Percentiles rank a stretch among this genome's conserved stretches.
Evolutionary conservation across 2,329 filamentous ascomycete genomes (phyloP).

Genomic region (Fusarium udum): DNA sequence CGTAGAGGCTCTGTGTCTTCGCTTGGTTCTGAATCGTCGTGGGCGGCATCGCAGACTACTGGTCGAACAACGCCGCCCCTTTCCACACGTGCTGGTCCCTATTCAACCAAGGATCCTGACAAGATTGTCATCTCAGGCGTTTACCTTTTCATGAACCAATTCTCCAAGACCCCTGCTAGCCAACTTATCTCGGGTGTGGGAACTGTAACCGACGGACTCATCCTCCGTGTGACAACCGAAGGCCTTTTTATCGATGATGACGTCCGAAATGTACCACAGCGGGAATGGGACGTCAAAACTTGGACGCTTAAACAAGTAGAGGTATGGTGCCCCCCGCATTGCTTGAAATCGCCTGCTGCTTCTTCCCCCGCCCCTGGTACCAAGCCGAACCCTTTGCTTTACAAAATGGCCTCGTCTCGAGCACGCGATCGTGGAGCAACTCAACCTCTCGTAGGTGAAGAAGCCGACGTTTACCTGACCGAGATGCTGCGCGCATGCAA

Average conservation of each 20-base stretch:
- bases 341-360: constrained; percentile 57
- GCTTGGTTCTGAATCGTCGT: constrained; percentile 81
- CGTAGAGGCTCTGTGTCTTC: constrained; percentile 75
- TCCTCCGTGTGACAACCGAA: constrained; percentile 91
- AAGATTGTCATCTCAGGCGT: constrained; percentile 97
- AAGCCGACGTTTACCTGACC: constrained; percentile 71
- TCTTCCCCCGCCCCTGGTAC: constrained; percentile 53
- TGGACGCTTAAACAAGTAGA: constrained; percentile 96
- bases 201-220: constrained; percentile 88
- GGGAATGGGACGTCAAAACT: constrained; percentile 98
- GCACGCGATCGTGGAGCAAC: constrained; percentile 60
- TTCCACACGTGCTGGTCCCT: constrained; percentile 78
- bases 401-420: constrained; percentile 58
- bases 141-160: constrained; percentile 90
- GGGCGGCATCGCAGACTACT: constrained; percentile 85
- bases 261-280: constrained; percentile 86
- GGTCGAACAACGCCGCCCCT: constrained; percentile 84
- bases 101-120: constrained; percentile 88
- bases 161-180: constrained; percentile 87
- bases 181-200: constrained; percentile 87
- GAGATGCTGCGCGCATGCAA: constrained; percentile 73
- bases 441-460: constrained; percentile 67
- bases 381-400: constrained; percentile 55
- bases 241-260: constrained; percentile 98
- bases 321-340: constrained; percentile 80